phyloP scores from a whole-genome alignment of 2,329 filamentous ascomycete genomes.

The Arthrobotrys entomopaga region DNA sequence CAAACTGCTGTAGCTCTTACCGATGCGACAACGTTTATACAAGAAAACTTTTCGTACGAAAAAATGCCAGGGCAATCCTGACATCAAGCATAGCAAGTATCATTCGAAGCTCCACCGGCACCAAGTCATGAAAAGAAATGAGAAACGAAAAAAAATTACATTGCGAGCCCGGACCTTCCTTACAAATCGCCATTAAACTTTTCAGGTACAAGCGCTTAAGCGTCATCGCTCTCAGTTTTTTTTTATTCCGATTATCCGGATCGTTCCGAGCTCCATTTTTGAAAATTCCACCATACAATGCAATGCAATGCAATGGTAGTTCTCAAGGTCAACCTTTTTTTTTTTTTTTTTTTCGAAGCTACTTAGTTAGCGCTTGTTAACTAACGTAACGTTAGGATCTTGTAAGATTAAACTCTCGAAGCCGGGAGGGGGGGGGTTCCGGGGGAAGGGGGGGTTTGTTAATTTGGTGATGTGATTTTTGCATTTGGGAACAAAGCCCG shows the following conservation, averaged over 20 bases:
- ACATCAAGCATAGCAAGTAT: too few relatives aligned
- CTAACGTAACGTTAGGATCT: too few relatives aligned
- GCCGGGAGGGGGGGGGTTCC: background rate
- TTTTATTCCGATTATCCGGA: conserved; percentile 38
- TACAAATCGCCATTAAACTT: background rate
- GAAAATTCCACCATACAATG: too few relatives aligned
- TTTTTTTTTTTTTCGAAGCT: background rate
- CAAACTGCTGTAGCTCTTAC: background rate
- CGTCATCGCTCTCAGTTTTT: conserved; percentile 20
- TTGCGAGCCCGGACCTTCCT: too few relatives aligned
- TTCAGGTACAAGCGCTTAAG: conserved; percentile 17
- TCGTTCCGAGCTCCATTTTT: conserved; percentile 46
- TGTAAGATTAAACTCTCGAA: too few relatives aligned
- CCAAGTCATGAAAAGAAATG: too few relatives aligned
- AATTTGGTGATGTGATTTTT: conserved; percentile 6
- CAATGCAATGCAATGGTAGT: too few relatives aligned
- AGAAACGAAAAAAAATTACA: too few relatives aligned
- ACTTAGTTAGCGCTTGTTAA: background rate
- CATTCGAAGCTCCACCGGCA: too few relatives aligned
- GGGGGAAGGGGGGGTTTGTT: background rate
- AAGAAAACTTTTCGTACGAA: too few relatives aligned
- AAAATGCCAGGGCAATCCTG: too few relatives aligned
- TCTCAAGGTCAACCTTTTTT: background rate
- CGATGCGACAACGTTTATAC: background rate
- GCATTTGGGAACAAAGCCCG: conserved; percentile 9